Conservation (phyloP, 1,284 basidiomycete species). For the Apiotrichum domesticum region DNA sequence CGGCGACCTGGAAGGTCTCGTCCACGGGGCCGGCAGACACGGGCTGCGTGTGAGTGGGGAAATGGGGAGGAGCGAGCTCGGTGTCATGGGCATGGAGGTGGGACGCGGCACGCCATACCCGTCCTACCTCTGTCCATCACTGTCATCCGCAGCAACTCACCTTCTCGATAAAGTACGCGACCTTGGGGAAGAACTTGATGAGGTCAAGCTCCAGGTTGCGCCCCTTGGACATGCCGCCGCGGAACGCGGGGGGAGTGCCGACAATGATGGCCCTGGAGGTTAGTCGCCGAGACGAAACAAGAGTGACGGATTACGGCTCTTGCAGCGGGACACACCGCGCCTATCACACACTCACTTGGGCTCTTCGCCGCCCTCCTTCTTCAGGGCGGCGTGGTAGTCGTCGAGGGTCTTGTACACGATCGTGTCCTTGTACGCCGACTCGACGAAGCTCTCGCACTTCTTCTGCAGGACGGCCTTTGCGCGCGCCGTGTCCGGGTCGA, state of each 20-base stretch:
- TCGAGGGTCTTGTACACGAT: conserved; percentile 80
- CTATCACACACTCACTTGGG: conserved; percentile 46
- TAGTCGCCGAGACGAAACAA: neutral
- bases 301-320: too few relatives aligned
- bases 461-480: conserved; percentile 73
- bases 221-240: conserved; percentile 69
- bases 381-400: conserved; percentile 69
- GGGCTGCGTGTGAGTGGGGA: conserved; percentile 47
- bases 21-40: conserved; percentile 71
- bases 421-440: conserved; percentile 89
- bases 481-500: conserved; percentile 83
- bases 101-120: too few relatives aligned
- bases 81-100: too few relatives aligned
- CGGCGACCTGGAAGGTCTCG: conserved; percentile 57
- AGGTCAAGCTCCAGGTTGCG: conserved; percentile 87
- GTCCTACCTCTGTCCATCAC: too few relatives aligned
- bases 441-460: conserved; percentile 91
- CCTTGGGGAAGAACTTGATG: conserved; percentile 79
- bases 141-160: neutral
- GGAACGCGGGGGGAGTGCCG: conserved; percentile 88
- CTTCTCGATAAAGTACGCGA: conserved; percentile 92
- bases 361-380: conserved; percentile 43
- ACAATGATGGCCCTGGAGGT: conserved; percentile 65
- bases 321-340: too few relatives aligned
- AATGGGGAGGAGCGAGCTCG: too few relatives aligned